Conservation (phyloP, 257 asterid species). For the Rauvolfia tetraphylla region DNA sequence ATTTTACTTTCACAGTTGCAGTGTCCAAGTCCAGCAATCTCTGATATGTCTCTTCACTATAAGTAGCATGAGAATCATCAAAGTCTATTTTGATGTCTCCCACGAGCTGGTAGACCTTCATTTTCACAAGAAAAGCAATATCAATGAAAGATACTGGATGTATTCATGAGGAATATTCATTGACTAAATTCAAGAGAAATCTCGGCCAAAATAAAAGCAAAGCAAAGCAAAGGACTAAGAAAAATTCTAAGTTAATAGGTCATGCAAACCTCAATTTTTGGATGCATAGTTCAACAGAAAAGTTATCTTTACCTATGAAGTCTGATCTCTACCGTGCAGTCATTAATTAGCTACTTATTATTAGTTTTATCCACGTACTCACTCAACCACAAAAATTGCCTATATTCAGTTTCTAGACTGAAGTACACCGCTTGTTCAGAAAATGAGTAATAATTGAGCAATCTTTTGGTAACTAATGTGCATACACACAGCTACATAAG, state of each 20-base stretch:
- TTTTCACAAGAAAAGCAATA: conserved; percentile 2
- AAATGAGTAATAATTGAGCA: neutral
- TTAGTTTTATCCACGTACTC: neutral
- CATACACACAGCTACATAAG: neutral
- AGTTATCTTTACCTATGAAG: too few species aligned
- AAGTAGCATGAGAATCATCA: conserved; percentile 42
- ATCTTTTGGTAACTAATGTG: neutral
- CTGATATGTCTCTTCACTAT: conserved; percentile 42
- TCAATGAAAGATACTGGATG: neutral
- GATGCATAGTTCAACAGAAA: conserved; percentile 5
- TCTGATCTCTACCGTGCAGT: too few species aligned
- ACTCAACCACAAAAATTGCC: neutral
- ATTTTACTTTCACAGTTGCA: conserved; percentile 58
- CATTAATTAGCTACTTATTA: too few species aligned
- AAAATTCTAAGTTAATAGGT: neutral
- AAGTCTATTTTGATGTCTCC: conserved; percentile 76
- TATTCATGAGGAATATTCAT: neutral
- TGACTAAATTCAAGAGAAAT: neutral
- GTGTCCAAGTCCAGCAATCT: conserved; percentile 76
- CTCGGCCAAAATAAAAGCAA: neutral
- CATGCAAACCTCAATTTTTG: neutral
- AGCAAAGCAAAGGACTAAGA: neutral
- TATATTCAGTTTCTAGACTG: neutral
- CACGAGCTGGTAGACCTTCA: conserved; percentile 74
- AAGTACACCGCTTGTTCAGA: neutral